A percentile compares a stretch with the other conserved stretches of the same genome.
These are phyloP conservation scores for Plasmopara halstedii DNA, from an alignment of 352 stramenopile species.

Conservation along the genomic window DNA sequence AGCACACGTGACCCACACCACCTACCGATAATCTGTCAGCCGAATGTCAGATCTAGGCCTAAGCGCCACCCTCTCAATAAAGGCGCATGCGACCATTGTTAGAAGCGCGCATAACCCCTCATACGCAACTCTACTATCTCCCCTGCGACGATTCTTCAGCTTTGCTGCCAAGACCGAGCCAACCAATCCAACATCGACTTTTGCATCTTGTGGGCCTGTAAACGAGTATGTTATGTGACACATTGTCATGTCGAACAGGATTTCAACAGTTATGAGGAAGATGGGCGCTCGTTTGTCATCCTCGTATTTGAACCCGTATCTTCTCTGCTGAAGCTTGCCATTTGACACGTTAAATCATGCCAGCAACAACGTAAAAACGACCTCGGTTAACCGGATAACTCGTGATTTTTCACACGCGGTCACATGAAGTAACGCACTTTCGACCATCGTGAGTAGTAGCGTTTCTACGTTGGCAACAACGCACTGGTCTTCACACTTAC, in stretches of 20 bases:
- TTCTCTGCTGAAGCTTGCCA: background rate
- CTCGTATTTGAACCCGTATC: background rate
- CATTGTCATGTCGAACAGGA: background rate
- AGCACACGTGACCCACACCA: background rate
- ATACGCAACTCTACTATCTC: background rate
- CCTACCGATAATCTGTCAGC: background rate
- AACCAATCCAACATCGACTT: background rate
- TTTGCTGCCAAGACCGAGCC: background rate
- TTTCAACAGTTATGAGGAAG: background rate
- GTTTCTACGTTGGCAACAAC: background rate
- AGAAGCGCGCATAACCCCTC: background rate
- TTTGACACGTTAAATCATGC: background rate
- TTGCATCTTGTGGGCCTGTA: background rate
- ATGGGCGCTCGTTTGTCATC: background rate
- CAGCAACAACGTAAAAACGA: background rate
- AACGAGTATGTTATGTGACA: background rate
- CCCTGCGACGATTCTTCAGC: background rate
- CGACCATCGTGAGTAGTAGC: background rate
- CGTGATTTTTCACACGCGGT: background rate
- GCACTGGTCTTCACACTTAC: background rate
- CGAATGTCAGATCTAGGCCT: background rate
- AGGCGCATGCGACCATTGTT: too few relatives aligned
- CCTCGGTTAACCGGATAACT: background rate
- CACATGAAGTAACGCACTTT: background rate
- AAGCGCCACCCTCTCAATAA: too few relatives aligned